Evolutionary conservation across 2,329 filamentous ascomycete species (phyloP).

Genomic region (Alternaria atra): DNA sequence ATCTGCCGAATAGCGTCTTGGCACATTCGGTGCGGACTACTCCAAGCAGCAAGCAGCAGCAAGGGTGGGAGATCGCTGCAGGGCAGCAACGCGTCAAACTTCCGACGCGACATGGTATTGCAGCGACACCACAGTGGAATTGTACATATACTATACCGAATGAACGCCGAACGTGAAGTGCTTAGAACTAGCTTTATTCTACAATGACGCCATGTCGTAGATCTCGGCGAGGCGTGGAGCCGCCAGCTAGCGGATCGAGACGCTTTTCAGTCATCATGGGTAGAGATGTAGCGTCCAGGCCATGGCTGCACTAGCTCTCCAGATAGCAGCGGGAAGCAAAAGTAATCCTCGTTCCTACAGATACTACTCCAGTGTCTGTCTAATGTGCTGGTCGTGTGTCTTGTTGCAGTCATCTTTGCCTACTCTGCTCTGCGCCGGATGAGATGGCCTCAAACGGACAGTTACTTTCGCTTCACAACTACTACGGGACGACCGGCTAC

Average conservation of each 20-base stretch:
- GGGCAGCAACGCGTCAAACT: not conserved
- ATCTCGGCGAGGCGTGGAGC: slow-evolving; percentile 6
- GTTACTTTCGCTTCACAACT: slow-evolving; percentile 5
- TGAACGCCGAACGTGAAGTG: not conserved
- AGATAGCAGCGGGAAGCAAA: slow-evolving; percentile 1
- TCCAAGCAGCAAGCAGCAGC: not conserved
- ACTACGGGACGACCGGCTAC: not conserved
- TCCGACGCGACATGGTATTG: not conserved
- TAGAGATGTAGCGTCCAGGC: not conserved
- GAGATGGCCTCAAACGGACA: slow-evolving; percentile 11
- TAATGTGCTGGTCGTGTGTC: not conserved
- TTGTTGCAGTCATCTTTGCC: not conserved
- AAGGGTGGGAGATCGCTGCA: not conserved
- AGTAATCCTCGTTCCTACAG: not conserved
- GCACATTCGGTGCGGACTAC: too few species aligned
- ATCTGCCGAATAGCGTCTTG: not conserved
- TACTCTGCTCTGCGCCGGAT: slow-evolving; percentile 1
- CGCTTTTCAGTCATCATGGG: slow-evolving; percentile 6
- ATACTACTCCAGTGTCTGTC: not conserved
- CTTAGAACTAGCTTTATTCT: not conserved
- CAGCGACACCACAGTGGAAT: not conserved
- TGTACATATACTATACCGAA: not conserved
- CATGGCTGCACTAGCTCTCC: slow-evolving; percentile 2
- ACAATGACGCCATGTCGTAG: slow-evolving; percentile 1
- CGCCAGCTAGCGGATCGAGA: slow-evolving; percentile 4